These are phyloP conservation scores for Pyropia yezoensis DNA, from an alignment of 23 red algal species.

Conservation along the genomic window DNA sequence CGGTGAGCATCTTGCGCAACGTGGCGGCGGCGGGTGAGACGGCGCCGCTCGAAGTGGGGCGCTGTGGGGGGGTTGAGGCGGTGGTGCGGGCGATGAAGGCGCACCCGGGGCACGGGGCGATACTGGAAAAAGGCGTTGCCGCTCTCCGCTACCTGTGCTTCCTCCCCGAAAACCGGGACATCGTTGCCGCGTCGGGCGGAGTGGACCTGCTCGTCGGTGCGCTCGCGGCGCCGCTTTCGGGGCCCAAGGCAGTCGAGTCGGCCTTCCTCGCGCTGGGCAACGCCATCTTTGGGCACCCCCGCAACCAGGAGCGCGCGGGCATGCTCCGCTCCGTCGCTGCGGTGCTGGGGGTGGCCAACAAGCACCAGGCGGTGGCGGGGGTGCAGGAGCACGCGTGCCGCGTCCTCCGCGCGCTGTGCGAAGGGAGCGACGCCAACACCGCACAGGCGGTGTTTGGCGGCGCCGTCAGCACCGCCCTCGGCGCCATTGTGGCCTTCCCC, in stretches of 20 bases:
- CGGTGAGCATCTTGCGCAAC: slow-evolving; percentile 44
- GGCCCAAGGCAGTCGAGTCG: slow-evolving; percentile 22
- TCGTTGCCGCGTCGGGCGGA: slow-evolving; percentile 11
- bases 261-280: slow-evolving; percentile 57
- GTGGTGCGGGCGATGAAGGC: slow-evolving; percentile 33
- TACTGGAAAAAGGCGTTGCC: slow-evolving; percentile 48
- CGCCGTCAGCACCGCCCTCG: slow-evolving; percentile 31
- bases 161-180: slow-evolving; percentile 34
- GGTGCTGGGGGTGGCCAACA: slow-evolving; percentile 27
- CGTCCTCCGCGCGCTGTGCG: slow-evolving; percentile 43
- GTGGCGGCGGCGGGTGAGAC: slow-evolving; percentile 27
- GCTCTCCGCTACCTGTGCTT: slow-evolving; percentile 57
- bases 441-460: slow-evolving; percentile 23
- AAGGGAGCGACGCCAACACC: slow-evolving; percentile 40
- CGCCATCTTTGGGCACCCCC: slow-evolving; percentile 33
- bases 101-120: slow-evolving; percentile 19
- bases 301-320: slow-evolving; percentile 35
- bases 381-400: slow-evolving; percentile 67
- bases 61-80: slow-evolving; percentile 23
- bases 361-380: slow-evolving; percentile 8
- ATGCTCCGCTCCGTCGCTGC: slow-evolving; percentile 20
- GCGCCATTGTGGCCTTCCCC: slow-evolving; percentile 59
- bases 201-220: slow-evolving; percentile 38
- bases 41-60: slow-evolving; percentile 27
- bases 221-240: slow-evolving; percentile 1